Conservation (phyloP, 495 filamentous ascomycete species). For the Hapsidospora chrysogenum region DNA sequence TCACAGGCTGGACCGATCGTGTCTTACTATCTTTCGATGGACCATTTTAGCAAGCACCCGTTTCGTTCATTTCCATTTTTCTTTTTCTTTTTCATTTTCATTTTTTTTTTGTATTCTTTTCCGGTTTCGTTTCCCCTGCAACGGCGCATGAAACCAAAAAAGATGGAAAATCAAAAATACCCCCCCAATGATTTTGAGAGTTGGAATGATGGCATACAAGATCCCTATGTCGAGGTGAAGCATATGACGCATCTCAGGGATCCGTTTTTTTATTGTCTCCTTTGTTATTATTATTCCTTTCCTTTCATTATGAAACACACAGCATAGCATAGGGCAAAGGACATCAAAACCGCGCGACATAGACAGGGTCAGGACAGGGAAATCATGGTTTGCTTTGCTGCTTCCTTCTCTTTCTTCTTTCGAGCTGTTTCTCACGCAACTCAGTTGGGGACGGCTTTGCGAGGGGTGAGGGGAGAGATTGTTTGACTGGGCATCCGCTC, state of each 20-base stretch:
- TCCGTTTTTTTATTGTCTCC: background rate
- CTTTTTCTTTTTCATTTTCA: background rate
- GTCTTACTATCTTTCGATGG: too few relatives aligned
- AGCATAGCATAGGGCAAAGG: slow-evolving; percentile 1
- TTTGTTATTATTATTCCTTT: background rate
- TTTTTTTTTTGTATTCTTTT: slow-evolving; percentile 1
- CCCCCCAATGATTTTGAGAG: background rate
- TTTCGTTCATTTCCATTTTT: background rate
- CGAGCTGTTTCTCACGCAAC: too few relatives aligned
- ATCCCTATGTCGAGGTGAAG: too few relatives aligned
- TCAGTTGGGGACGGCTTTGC: too few relatives aligned
- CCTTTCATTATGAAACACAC: slow-evolving; percentile 1
- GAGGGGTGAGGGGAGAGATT: too few relatives aligned
- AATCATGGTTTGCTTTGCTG: background rate
- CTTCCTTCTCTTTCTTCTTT: background rate
- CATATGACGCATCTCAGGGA: background rate
- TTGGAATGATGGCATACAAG: too few relatives aligned
- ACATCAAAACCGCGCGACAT: slow-evolving; percentile 1
- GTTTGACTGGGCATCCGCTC: too few relatives aligned
- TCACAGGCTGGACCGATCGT: background rate
- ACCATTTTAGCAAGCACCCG: too few relatives aligned
- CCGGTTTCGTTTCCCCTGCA: background rate
- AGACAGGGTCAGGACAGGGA: slow-evolving; percentile 1
- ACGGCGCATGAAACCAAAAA: slow-evolving; percentile 2
- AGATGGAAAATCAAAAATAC: slow-evolving; percentile 1